These are phyloP conservation scores for Chlamydomonas incerta DNA, from an alignment of 139 green algal genomes.

Conservation along the genomic window DNA sequence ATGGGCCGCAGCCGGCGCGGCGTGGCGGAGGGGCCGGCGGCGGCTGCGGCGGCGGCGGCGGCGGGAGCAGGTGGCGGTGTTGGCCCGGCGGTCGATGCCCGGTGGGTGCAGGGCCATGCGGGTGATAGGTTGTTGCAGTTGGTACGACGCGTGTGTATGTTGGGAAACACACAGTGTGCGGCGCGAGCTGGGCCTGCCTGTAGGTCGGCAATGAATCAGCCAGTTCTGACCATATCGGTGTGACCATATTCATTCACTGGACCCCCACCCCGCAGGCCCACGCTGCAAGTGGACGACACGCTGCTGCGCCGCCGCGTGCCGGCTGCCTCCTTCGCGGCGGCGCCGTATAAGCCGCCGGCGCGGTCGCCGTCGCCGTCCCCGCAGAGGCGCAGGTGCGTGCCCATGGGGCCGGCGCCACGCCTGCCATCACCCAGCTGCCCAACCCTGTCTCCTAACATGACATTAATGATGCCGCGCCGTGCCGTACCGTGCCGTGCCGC, in stretches of 20 bases:
- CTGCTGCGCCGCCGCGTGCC: constrained; percentile 2
- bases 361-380: not conserved
- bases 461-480: too few species aligned
- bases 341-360: not conserved
- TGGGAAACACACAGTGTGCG: too few species aligned
- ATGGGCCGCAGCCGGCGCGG: constrained; percentile 22
- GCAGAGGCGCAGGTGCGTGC: not conserved
- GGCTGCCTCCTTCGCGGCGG: constrained; percentile 2
- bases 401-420: too few species aligned
- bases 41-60: not conserved
- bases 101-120: too few species aligned
- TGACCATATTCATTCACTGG: not conserved
- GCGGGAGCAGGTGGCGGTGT: not conserved
- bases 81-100: not conserved
- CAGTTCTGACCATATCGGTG: not conserved
- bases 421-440: too few species aligned
- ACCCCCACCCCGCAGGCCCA: not conserved
- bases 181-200: too few species aligned
- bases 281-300: not conserved
- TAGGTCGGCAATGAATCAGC: not conserved
- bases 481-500: too few species aligned
- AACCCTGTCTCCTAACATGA: too few species aligned
- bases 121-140: too few species aligned
- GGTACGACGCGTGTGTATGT: too few species aligned
- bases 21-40: not conserved